Evolutionary conservation across 2,329 filamentous ascomycete species (phyloP).

Genomic region (Aspergillus ochraceoroseus): DNA sequence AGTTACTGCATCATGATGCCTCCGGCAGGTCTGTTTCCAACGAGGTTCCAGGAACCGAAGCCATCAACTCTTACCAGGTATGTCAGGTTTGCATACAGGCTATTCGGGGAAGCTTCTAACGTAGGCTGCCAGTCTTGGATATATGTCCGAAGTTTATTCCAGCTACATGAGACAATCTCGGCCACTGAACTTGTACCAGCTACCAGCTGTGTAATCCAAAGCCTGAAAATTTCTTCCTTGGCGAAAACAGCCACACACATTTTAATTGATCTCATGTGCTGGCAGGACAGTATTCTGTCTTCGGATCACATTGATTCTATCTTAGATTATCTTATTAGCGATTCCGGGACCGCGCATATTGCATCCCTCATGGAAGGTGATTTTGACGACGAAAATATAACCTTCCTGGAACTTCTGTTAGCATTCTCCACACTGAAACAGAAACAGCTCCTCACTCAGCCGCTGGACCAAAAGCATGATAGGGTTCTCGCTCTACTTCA

Average conservation of each 20-base stretch:
- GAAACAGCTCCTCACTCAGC: constrained; percentile 30
- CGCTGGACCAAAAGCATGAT: constrained; percentile 31
- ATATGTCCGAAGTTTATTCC: constrained; percentile 28
- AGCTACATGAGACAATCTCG: constrained; percentile 21
- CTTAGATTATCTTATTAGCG: constrained; percentile 33
- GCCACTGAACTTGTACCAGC: constrained; percentile 19
- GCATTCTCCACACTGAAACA: constrained; percentile 34
- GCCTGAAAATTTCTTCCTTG: constrained; percentile 26
- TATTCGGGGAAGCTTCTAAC: constrained; percentile 12
- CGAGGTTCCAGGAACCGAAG: constrained; percentile 29
- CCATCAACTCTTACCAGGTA: constrained; percentile 38
- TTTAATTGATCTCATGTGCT: constrained; percentile 33
- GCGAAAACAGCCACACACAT: constrained; percentile 33
- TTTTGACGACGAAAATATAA: constrained; percentile 37
- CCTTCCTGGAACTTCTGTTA: constrained; percentile 40
- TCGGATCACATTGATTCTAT: constrained; percentile 27
- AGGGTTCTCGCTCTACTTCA: constrained; percentile 37
- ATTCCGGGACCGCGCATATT: constrained; percentile 33
- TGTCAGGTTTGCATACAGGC: constrained; percentile 13
- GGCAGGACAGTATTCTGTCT: constrained; percentile 26
- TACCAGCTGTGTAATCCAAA: constrained; percentile 26
- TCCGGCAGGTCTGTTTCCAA: constrained; percentile 20
- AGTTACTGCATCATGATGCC: constrained; percentile 27
- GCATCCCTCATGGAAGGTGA: constrained; percentile 33
- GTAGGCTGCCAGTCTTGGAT: constrained; percentile 32